Base-by-base conservation (phyloP, 768 basidiomycete genomes). In the Naganishia randhawae region DNA sequence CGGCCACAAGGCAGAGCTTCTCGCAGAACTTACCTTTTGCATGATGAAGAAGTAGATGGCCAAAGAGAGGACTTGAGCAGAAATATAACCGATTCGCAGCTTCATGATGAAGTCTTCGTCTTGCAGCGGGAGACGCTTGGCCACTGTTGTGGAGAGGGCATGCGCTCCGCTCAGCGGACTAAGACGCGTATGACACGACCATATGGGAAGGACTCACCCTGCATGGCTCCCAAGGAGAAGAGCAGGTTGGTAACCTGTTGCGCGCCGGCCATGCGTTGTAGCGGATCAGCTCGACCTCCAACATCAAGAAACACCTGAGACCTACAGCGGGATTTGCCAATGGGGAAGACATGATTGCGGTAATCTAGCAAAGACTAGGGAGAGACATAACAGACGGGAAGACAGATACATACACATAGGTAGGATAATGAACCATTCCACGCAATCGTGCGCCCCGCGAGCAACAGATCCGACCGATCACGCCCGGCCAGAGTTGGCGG, bases 151-250 rank as follows among this genome's bases (percentile, higher is more conserved):
- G 25, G 11, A 22, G 22, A 22, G 31, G 94, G 71, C 61, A 50
- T 35, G 13, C 11, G 22, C 53, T 54, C 50, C 25, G 75, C 83
- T 55, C 65, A 91, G 91, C 68, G 17, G 11, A 4, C 9, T 6
- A 25, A 22, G 11, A 17, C 4, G 39, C 33, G 11, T 10, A n/a
- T n/a, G n/a, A n/a, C 25, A 22, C 3, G 3, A 22, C 7, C 6
- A 2, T 61, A 3, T 25, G 6, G 4, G 5, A 13, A 3, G 39
- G 27, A 19, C 57, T 61, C 10, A 61, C 57, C 35, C 78, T 96
- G 94, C 94, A 96, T 94, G 71, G 88, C 91, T 61, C 87, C 91
- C 72, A 98, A 89, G 63, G 92, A 95, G 76, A 97, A 85, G 73
- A 89, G 84, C 68, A 98, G 84, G 81, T 91, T 95, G 75, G 88